These are phyloP conservation scores for Paecilomyces sp. DNA, from an alignment of 2,329 filamentous ascomycete species.

Conservation along the genomic window DNA sequence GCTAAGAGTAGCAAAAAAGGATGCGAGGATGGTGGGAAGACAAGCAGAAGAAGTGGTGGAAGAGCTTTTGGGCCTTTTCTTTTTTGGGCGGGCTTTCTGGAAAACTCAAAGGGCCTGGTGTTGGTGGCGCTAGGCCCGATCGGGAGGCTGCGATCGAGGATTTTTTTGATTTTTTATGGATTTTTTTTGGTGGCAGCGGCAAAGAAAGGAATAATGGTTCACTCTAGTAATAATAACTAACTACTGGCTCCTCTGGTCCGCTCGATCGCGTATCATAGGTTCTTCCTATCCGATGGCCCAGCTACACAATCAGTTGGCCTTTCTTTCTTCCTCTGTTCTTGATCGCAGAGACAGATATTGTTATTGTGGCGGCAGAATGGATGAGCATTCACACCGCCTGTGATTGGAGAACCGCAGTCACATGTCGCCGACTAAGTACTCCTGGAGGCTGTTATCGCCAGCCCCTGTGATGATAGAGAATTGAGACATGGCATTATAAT, in stretches of 20 bases:
- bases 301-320: neutral
- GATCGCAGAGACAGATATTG: no score
- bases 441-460: neutral
- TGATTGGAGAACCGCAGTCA: neutral
- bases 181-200: neutral
- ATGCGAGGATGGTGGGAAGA: slow-evolving; percentile 5
- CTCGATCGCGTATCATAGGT: neutral
- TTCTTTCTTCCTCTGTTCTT: neutral
- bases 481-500: no score
- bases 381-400: neutral
- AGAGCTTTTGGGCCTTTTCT: slow-evolving; percentile 11
- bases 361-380: neutral
- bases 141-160: neutral
- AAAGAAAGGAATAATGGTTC: neutral
- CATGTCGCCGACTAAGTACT: neutral
- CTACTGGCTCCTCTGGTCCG: no score
- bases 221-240: no score
- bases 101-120: slow-evolving; percentile 25
- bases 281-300: neutral
- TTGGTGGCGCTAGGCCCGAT: slow-evolving; percentile 7
- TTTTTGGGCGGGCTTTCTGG: slow-evolving; percentile 10
- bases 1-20: slow-evolving; percentile 12
- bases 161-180: neutral
- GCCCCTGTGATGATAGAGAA: neutral
- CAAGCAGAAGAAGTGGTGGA: slow-evolving; percentile 4